phyloP scores from a whole-genome alignment of 768 basidiomycete genomes.

The Lactarius indigo region DNA sequence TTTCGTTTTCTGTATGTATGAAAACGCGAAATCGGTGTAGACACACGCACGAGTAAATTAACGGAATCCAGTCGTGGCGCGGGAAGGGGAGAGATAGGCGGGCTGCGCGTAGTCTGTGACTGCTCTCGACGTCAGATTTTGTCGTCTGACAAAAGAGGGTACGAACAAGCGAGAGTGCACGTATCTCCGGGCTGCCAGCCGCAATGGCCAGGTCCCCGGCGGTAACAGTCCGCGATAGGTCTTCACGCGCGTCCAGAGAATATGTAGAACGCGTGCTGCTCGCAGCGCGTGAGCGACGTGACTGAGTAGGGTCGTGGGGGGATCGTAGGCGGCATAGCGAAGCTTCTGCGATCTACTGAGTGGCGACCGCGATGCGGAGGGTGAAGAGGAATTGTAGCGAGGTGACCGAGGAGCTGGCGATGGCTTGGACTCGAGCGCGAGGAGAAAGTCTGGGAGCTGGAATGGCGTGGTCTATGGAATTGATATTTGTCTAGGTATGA shows the following conservation, averaged over 20 bases:
- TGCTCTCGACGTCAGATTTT: neutral
- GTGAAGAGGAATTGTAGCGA: constrained; percentile 20
- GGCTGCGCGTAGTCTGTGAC: neutral
- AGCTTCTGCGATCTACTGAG: constrained; percentile 45
- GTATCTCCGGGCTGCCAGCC: constrained; percentile 25
- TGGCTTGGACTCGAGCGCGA: constrained; percentile 41
- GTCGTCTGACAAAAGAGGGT: neutral
- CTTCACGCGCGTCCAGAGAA: constrained; percentile 35
- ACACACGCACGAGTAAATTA: neutral
- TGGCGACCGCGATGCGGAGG: constrained; percentile 29
- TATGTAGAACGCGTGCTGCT: constrained; percentile 37
- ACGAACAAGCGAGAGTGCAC: constrained; percentile 22
- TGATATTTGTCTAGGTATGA: neutral
- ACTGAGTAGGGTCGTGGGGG: constrained; percentile 45
- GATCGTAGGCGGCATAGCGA: constrained; percentile 67
- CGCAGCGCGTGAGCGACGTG: constrained; percentile 33
- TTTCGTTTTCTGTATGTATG: neutral
- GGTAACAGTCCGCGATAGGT: constrained; percentile 27
- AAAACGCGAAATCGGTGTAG: neutral
- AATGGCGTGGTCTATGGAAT: constrained; percentile 13
- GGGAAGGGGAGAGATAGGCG: constrained; percentile 19
- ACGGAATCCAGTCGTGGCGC: neutral
- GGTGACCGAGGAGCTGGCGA: constrained; percentile 26
- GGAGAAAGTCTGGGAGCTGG: constrained; percentile 71
- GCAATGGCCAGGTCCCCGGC: constrained; percentile 27